A percentile compares a stretch with the other conserved stretches of the same genome.
Evolutionary conservation across 1,139 yeast genomes (phyloP).

Genomic region (Geotrichum europaeum): DNA sequence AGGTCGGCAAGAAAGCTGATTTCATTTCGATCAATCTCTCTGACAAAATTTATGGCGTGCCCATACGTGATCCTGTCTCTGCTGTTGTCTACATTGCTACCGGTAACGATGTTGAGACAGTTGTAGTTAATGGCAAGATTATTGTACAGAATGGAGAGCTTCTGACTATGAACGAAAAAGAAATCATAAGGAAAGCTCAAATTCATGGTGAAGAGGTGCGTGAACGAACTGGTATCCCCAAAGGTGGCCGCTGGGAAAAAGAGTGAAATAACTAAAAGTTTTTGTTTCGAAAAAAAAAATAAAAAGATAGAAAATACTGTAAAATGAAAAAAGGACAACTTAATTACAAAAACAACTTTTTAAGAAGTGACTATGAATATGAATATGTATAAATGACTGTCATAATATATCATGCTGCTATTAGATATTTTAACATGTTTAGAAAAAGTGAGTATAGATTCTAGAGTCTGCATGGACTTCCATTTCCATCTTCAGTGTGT

Average conservation of each 20-base stretch:
- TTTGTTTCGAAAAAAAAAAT: background rate
- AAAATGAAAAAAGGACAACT: background rate
- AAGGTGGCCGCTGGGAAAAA: conserved; percentile 18
- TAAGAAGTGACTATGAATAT: background rate
- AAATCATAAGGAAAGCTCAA: conserved; percentile 25
- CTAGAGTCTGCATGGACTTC: conserved; percentile 69
- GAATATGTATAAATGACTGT: background rate
- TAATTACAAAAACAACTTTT: background rate
- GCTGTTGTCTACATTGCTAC: conserved; percentile 29
- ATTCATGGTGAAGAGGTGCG: conserved; percentile 21
- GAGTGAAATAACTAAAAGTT: background rate
- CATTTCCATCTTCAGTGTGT: conserved; percentile 65
- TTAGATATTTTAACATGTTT: conserved; percentile 16
- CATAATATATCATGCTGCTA: background rate
- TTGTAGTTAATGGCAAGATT: conserved; percentile 26
- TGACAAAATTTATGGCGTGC: conserved; percentile 23
- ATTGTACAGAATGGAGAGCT: conserved; percentile 23
- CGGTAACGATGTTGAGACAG: conserved; percentile 26
- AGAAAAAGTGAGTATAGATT: conserved; percentile 80
- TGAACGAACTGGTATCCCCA: conserved; percentile 16
- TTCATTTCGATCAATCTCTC: conserved; percentile 25
- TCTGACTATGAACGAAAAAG: conserved; percentile 26
- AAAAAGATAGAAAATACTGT: too few species aligned
- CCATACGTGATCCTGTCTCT: conserved; percentile 21
- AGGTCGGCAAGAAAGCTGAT: conserved; percentile 30